These are phyloP conservation scores for Fonsecaea erecta DNA, from an alignment of 2,329 filamentous ascomycete species.

Conservation along the genomic window DNA sequence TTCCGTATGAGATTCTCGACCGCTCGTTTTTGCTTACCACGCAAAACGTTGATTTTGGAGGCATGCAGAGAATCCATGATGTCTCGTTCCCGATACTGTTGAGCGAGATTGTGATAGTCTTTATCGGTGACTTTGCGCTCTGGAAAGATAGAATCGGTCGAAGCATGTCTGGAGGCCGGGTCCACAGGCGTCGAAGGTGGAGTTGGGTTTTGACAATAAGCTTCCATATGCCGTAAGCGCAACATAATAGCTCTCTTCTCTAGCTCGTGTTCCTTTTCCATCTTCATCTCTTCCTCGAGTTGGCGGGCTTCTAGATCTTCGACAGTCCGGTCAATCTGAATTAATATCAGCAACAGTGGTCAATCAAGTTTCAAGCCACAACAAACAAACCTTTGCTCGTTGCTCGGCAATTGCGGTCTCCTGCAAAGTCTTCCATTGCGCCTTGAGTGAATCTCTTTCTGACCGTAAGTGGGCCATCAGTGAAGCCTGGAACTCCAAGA, in stretches of 20 bases:
- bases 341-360: conserved; percentile 16
- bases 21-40: conserved; percentile 51
- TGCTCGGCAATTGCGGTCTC: conserved; percentile 44
- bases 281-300: conserved; percentile 50
- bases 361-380: background rate
- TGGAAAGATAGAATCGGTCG: conserved; percentile 30
- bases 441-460: conserved; percentile 35
- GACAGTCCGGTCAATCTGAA: conserved; percentile 45
- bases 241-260: conserved; percentile 50
- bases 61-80: conserved; percentile 51
- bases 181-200: conserved; percentile 42
- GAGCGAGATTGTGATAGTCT: conserved; percentile 50
- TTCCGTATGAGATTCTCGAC: conserved; percentile 47
- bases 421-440: conserved; percentile 41
- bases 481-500: conserved; percentile 35
- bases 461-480: conserved; percentile 29
- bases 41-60: conserved; percentile 53
- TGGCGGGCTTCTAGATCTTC: conserved; percentile 50
- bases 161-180: conserved; percentile 34
- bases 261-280: conserved; percentile 50
- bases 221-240: conserved; percentile 55
- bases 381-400: conserved; percentile 47
- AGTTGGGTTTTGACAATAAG: conserved; percentile 50
- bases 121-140: conserved; percentile 47
- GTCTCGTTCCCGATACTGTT: conserved; percentile 50